phyloP scores from a whole-genome alignment of 2,329 filamentous ascomycete genomes.

The Colletotrichum acutatum region DNA sequence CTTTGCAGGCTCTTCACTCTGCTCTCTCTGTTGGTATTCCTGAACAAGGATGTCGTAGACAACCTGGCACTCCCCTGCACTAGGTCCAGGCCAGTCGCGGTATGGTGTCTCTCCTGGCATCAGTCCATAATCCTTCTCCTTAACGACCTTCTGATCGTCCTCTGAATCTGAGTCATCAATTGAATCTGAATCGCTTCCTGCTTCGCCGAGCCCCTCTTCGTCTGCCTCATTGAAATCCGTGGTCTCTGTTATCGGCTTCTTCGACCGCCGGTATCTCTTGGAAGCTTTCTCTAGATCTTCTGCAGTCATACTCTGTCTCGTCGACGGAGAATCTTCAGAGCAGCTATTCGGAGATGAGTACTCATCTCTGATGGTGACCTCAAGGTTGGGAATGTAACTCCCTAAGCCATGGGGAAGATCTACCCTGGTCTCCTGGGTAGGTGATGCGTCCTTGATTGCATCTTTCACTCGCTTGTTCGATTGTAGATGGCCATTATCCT shows the following conservation, averaged over 20 bases:
- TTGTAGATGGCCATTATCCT: neutral
- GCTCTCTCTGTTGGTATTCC: slow-evolving; percentile 56
- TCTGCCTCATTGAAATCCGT: neutral
- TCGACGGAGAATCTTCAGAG: neutral
- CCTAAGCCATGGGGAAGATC: neutral
- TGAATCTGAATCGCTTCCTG: neutral
- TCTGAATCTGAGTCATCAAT: neutral
- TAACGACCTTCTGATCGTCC: slow-evolving; percentile 38
- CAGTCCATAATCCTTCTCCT: slow-evolving; percentile 58
- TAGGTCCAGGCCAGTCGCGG: slow-evolving; percentile 73
- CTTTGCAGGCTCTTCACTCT: neutral
- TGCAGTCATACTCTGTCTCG: neutral
- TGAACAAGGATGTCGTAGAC: slow-evolving; percentile 73
- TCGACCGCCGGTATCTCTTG: neutral
- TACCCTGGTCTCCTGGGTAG: neutral
- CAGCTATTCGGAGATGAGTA: neutral
- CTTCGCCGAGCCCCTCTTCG: neutral
- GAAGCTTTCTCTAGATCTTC: neutral
- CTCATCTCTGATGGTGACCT: neutral
- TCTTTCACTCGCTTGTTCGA: neutral
- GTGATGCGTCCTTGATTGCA: neutral
- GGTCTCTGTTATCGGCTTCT: neutral
- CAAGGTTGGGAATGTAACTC: neutral
- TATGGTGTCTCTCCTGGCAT: slow-evolving; percentile 72
- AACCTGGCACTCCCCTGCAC: slow-evolving; percentile 74